Evolutionary conservation across 331 rosid genomes (phyloP).

Genomic region (Arachis monticola): DNA sequence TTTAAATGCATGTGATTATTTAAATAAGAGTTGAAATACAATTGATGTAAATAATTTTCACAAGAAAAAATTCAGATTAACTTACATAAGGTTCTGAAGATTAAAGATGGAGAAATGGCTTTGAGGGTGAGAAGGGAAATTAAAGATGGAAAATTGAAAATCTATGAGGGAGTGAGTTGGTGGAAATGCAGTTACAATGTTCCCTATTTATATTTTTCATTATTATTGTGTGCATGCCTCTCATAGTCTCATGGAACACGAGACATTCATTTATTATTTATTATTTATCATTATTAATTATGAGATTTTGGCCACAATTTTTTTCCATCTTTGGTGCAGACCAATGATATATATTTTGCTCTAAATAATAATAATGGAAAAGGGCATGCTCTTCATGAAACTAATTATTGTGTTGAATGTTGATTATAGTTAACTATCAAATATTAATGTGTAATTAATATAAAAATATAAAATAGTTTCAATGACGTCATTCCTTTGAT

Average conservation of each 20-base stretch:
- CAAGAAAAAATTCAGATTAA: background rate
- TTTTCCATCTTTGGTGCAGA: background rate
- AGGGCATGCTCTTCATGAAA: too few relatives aligned
- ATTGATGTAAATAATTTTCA: background rate
- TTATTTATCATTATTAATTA: background rate
- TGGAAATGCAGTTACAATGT: background rate
- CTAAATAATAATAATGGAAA: background rate
- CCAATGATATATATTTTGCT: background rate
- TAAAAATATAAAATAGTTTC: background rate
- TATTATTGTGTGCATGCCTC: background rate
- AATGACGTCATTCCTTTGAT: background rate
- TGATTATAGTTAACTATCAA: background rate
- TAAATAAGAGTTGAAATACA: background rate
- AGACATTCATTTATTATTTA: background rate
- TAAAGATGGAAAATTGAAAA: background rate
- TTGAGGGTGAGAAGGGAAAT: background rate
- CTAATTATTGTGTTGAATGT: background rate
- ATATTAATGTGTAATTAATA: background rate
- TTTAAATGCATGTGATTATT: too few relatives aligned
- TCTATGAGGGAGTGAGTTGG: background rate
- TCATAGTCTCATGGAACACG: background rate
- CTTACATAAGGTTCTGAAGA: slow-evolving; percentile 3
- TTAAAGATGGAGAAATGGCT: background rate
- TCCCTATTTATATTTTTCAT: slow-evolving; percentile 23
- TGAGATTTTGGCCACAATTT: background rate